These are phyloP conservation scores for Phalaenopsis equestris DNA, from an alignment of 106 monocot species.

Conservation along the genomic window DNA sequence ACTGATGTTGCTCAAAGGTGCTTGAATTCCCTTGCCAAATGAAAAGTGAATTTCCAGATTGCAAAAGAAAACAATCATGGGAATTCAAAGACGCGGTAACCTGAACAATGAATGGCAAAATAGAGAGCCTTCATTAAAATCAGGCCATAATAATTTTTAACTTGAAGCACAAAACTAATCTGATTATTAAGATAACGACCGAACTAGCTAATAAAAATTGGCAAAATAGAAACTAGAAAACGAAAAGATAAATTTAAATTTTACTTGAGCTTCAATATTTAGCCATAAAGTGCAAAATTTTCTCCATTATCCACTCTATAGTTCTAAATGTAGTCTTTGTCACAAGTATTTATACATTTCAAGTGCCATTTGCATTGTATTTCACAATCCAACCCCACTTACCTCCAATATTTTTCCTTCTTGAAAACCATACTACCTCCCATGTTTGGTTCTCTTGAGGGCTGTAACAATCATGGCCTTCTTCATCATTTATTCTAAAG, in stretches of 20 bases:
- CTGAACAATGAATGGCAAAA: conserved; percentile 18
- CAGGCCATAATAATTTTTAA: background rate
- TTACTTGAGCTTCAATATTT: background rate
- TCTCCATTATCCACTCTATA: too few relatives aligned
- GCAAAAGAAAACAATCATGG: conserved; percentile 78
- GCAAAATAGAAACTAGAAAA: background rate
- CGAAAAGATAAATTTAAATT: background rate
- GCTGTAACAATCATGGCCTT: too few relatives aligned
- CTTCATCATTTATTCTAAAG: too few relatives aligned
- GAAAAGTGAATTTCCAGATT: conserved; percentile 89
- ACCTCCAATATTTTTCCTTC: too few relatives aligned
- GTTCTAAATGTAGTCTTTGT: too few relatives aligned
- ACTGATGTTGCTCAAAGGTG: conserved; percentile 84
- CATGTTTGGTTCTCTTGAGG: too few relatives aligned
- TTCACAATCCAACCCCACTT: too few relatives aligned
- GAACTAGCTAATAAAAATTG: background rate
- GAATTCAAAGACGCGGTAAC: conserved; percentile 64
- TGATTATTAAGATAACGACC: background rate
- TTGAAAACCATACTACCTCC: too few relatives aligned
- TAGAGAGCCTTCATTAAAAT: background rate
- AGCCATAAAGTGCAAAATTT: background rate
- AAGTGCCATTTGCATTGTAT: too few relatives aligned
- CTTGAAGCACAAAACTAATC: background rate
- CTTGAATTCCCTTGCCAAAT: conserved; percentile 89
- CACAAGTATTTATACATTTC: too few relatives aligned